Conservation (phyloP, 1,284 basidiomycete species). For the Naganishia sp. region DNA sequence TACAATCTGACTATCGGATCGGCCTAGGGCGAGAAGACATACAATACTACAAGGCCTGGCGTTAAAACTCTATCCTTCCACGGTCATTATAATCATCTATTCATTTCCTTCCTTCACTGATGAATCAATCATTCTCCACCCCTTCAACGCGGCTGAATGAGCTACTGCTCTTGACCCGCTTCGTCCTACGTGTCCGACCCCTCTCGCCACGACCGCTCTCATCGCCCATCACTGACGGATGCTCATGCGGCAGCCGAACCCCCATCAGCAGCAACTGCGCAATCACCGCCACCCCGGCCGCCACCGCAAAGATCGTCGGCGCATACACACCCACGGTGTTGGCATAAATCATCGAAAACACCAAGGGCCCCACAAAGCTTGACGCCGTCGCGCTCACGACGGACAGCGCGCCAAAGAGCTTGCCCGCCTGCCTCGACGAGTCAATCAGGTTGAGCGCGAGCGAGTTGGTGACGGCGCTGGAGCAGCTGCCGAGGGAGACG, state of each 20-base stretch:
- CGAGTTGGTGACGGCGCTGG: slow-evolving; percentile 46
- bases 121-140: background rate
- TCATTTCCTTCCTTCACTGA: background rate
- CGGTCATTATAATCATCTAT: slow-evolving; percentile 6
- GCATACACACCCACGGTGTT: slow-evolving; percentile 46
- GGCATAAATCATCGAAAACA: slow-evolving; percentile 48
- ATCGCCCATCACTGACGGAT: slow-evolving; percentile 14
- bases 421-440: slow-evolving; percentile 45
- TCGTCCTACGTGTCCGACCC: slow-evolving; percentile 40
- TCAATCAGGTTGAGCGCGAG: slow-evolving; percentile 50
- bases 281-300: slow-evolving; percentile 37
- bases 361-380: slow-evolving; percentile 46
- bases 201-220: slow-evolving; percentile 26
- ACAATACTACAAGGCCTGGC: background rate
- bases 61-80: background rate
- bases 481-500: slow-evolving; percentile 44
- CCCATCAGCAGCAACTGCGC: slow-evolving; percentile 37
- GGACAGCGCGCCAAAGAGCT: slow-evolving; percentile 50
- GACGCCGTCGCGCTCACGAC: slow-evolving; percentile 48
- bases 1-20: background rate
- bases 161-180: slow-evolving; percentile 38
- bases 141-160: background rate
- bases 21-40: background rate
- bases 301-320: slow-evolving; percentile 47
- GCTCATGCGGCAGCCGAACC: slow-evolving; percentile 36